Evolutionary conservation across 805 yeast genomes (phyloP), one percentile per base, ranked within the genome.

Genomic region (Cyberlindnera amylophila): DNA sequence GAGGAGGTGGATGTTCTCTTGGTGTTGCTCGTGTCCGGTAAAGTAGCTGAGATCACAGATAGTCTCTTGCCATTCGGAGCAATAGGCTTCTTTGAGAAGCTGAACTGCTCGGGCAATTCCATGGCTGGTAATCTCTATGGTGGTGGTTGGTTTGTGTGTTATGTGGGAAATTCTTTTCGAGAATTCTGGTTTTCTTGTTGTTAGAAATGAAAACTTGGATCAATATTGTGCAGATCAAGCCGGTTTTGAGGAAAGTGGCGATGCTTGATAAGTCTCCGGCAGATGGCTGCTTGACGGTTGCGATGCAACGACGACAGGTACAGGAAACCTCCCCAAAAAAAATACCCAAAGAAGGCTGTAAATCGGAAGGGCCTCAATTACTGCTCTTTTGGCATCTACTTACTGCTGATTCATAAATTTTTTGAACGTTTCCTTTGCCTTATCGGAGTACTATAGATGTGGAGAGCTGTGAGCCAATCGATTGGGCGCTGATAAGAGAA

Each of bases 81-180:
- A 11, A 55, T 46, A 24, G 61, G 59, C 47, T 46, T 57, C 55
- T 57, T 57, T 15, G 56, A 48, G 51, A 56, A 54, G 37, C 53
- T 49, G 42, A 56, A 53, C 36, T 43, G 46, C 17, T 50, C 52
- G 13, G 52, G 47, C 18, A 44, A 33, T 16, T 39, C 47, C 44
- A 41, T 44, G 12, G 28, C n/a, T n/a, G n/a, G n/a, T n/a, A n/a
- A n/a, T n/a, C n/a, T n/a, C n/a, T n/a, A n/a, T n/a, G n/a, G n/a
- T n/a, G 32, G 26, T n/a, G 6, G 29, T 21, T 32, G 13, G 18
- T 9, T 19, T 5, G 29, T 17, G 18, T 19, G 19, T 12, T 29
- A 24, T 38, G 38, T 36, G 37, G 19, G 10, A 27, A 9, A 14
- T 9, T 17, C 27, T n/a, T n/a, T n/a, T n/a, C n/a, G n/a, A n/a